Conservation (phyloP, 495 filamentous ascomycete genomes). For the Bacidia rubella region DNA sequence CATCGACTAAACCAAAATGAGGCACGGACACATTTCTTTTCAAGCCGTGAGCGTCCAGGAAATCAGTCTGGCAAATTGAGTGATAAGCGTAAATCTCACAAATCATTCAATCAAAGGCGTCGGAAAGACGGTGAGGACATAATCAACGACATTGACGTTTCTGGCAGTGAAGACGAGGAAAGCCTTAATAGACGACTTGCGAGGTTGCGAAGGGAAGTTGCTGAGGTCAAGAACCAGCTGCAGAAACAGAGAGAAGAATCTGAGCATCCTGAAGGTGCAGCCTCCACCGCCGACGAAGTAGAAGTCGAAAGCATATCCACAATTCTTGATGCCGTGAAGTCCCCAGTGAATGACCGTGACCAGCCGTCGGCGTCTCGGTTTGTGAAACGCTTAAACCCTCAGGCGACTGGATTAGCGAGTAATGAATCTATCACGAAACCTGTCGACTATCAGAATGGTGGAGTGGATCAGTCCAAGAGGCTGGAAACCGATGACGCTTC, state of each 20-base stretch:
- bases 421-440: too few relatives aligned
- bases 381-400: not conserved
- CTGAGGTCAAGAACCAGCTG: conserved; percentile 61
- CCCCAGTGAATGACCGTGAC: not conserved
- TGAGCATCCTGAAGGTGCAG: conserved; percentile 13
- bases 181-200: conserved; percentile 63
- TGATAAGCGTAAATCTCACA: conserved; percentile 68
- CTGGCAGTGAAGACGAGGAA: conserved; percentile 48
- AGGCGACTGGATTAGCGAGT: too few relatives aligned
- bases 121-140: conserved; percentile 36
- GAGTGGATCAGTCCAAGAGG: not conserved
- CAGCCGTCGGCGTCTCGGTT: not conserved
- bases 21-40: conserved; percentile 66
- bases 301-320: not conserved
- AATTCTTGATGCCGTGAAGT: conserved; percentile 43
- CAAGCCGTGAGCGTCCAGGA: conserved; percentile 60
- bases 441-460: too few relatives aligned
- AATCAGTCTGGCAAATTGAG: conserved; percentile 72
- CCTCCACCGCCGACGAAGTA: conserved; percentile 13
- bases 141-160: conserved; percentile 49
- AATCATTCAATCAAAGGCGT: conserved; percentile 50
- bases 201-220: conserved; percentile 60
- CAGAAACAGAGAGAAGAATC: conserved; percentile 31
- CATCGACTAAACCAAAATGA: conserved; percentile 58
- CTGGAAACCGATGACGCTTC: conserved; percentile 49